These are phyloP conservation scores for Parietaria judaica DNA, from an alignment of 306 rosid genomes.

Conservation along the genomic window DNA sequence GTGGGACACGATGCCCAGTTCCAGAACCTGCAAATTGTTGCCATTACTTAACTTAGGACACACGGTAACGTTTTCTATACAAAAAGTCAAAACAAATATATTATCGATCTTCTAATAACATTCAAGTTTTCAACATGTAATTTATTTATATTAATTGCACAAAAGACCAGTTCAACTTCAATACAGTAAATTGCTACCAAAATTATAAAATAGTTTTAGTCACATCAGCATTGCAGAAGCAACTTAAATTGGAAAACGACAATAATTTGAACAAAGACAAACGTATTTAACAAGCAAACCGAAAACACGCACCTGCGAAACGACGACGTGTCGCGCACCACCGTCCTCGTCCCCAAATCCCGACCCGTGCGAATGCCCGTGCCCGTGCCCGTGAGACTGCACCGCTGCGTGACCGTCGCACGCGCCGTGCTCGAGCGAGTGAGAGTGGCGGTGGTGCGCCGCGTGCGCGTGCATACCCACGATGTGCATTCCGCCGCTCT, in stretches of 20 bases:
- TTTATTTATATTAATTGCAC: too few species aligned
- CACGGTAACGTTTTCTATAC: background rate
- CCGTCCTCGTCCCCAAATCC: conserved; percentile 35
- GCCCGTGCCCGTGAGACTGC: conserved; percentile 18
- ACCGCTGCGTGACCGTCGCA: conserved; percentile 41
- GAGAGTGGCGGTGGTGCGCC: conserved; percentile 75
- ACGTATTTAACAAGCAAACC: background rate
- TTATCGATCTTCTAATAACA: background rate
- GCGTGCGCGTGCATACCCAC: conserved; percentile 97
- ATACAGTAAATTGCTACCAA: too few species aligned
- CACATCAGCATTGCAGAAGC: too few species aligned
- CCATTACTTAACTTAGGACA: background rate
- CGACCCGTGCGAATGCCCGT: conserved; percentile 34
- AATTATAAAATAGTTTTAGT: too few species aligned
- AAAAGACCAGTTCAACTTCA: too few species aligned
- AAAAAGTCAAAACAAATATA: background rate
- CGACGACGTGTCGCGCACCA: conserved; percentile 72
- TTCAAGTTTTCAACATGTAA: too few species aligned
- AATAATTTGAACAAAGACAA: background rate
- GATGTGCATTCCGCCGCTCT: conserved; percentile 90
- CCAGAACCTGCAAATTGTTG: conserved; percentile 50
- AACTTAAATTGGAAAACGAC: background rate
- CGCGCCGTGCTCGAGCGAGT: conserved; percentile 54
- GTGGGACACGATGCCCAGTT: conserved; percentile 94
- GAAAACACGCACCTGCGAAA: conserved; percentile 60